Evolutionary conservation across 2,329 filamentous ascomycete species (phyloP).

Genomic region (Cordyceps cateniannulata): DNA sequence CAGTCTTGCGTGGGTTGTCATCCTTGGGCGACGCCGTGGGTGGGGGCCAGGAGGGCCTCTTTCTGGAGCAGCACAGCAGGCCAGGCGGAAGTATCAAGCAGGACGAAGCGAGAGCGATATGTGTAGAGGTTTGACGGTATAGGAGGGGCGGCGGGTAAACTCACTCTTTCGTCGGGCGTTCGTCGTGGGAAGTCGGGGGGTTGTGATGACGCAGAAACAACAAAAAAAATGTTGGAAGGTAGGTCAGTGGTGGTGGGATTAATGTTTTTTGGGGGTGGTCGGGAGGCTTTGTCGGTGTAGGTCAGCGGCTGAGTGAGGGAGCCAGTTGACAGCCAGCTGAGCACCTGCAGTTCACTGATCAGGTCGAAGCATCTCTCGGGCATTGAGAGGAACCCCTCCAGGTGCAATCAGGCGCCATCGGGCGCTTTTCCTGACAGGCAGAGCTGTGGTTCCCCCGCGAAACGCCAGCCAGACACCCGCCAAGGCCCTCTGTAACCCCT

Average conservation of each 20-base stretch:
- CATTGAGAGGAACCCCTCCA: neutral
- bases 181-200: slow-evolving; percentile 1
- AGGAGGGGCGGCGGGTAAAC: slow-evolving; percentile 6
- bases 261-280: neutral
- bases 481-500: neutral
- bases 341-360: neutral
- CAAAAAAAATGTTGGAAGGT: slow-evolving; percentile 11
- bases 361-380: neutral
- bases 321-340: neutral
- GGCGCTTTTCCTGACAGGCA: neutral
- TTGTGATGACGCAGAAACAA: slow-evolving; percentile 1
- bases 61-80: slow-evolving; percentile 4
- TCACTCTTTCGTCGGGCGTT: slow-evolving; percentile 8
- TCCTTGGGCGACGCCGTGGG: slow-evolving; percentile 1
- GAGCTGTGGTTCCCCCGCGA: neutral
- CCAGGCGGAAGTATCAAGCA: neutral
- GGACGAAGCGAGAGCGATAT: neutral
- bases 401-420: neutral
- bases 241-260: slow-evolving; percentile 11
- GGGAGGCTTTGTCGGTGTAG: slow-evolving; percentile 9
- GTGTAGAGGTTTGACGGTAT: neutral
- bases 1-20: neutral
- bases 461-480: neutral
- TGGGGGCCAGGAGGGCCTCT: slow-evolving; percentile 8
- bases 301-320: neutral